Evolutionary conservation across 768 basidiomycete genomes (phyloP).

Genomic region (Phylloporus arenicola): DNA sequence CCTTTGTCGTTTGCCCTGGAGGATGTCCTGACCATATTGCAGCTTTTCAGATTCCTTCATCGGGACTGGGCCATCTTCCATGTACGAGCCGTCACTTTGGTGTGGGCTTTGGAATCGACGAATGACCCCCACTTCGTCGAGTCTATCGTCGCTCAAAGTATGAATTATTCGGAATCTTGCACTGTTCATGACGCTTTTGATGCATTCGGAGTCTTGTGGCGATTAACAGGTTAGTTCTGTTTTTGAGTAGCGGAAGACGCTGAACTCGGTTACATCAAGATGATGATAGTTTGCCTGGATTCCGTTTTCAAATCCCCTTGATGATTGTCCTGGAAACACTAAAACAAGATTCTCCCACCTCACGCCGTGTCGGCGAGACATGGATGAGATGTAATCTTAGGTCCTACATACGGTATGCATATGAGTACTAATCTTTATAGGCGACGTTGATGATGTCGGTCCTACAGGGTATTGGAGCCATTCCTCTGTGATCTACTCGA

Average conservation of each 20-base stretch:
- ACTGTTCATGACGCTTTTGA: slow-evolving; percentile 62
- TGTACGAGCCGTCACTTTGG: slow-evolving; percentile 68
- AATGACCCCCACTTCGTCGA: slow-evolving; percentile 63
- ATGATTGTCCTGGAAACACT: slow-evolving; percentile 83
- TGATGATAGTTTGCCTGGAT: slow-evolving; percentile 76
- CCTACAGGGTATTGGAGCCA: slow-evolving; percentile 81
- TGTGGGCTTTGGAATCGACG: slow-evolving; percentile 71
- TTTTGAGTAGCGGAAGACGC: neutral
- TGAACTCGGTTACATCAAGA: slow-evolving; percentile 40
- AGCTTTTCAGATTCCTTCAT: slow-evolving; percentile 72
- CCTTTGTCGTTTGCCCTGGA: neutral
- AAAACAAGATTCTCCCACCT: slow-evolving; percentile 64
- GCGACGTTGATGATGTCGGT: neutral
- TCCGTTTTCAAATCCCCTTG: slow-evolving; percentile 78
- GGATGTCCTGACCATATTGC: slow-evolving; percentile 12
- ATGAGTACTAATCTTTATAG: neutral
- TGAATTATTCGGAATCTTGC: slow-evolving; percentile 50
- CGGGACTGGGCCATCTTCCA: slow-evolving; percentile 68
- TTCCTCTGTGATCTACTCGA: slow-evolving; percentile 74
- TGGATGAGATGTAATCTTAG: slow-evolving; percentile 96
- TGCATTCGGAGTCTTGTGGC: slow-evolving; percentile 91
- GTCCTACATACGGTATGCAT: slow-evolving; percentile 75
- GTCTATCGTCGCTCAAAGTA: slow-evolving; percentile 67
- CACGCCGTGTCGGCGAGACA: slow-evolving; percentile 81
- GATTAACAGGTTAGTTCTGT: slow-evolving; percentile 61